These are phyloP conservation scores for Ceratocystis variospora DNA, from an alignment of 2,329 filamentous ascomycete species.

Conservation along the genomic window DNA sequence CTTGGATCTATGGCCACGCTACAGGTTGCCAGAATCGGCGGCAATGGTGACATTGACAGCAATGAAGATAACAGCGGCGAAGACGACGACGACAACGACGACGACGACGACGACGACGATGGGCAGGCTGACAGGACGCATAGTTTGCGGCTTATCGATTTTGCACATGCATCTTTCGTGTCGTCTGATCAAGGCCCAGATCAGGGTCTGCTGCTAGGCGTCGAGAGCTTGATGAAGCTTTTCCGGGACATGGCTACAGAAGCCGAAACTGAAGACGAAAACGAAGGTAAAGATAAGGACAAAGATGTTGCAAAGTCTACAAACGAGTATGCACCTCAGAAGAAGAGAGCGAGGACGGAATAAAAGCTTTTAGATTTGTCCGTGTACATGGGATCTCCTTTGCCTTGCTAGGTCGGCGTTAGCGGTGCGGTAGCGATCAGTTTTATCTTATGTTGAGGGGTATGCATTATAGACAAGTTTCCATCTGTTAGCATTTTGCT, in stretches of 20 bases:
- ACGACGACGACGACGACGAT: constrained; percentile 35
- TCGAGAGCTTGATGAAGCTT: constrained; percentile 57
- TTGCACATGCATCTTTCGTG: constrained; percentile 80
- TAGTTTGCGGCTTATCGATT: constrained; percentile 82
- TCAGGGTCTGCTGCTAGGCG: constrained; percentile 64
- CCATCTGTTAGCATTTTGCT: not conserved
- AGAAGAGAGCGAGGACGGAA: not conserved
- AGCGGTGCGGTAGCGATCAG: not conserved
- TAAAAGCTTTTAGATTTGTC: constrained; percentile 6
- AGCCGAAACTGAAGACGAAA: not conserved
- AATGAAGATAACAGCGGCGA: constrained; percentile 35
- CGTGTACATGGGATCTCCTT: not conserved
- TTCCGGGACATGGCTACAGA: constrained; percentile 47
- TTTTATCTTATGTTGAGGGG: not conserved
- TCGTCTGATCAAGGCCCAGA: constrained; percentile 65
- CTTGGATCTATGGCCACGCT: constrained; percentile 24
- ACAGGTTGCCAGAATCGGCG: constrained; percentile 19
- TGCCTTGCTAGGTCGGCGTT: not conserved
- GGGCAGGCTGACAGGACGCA: constrained; percentile 43
- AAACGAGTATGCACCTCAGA: not conserved
- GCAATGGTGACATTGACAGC: constrained; percentile 17
- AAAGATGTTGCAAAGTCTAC: not conserved
- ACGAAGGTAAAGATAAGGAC: not conserved
- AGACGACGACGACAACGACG: constrained; percentile 31
- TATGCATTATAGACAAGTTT: not conserved